Percentiles rank a stretch among this genome's conserved stretches.
Evolutionary conservation across 192 early-diverging fungal genomes (phyloP).

Genomic region (Rhizoclosmatium sp.): DNA sequence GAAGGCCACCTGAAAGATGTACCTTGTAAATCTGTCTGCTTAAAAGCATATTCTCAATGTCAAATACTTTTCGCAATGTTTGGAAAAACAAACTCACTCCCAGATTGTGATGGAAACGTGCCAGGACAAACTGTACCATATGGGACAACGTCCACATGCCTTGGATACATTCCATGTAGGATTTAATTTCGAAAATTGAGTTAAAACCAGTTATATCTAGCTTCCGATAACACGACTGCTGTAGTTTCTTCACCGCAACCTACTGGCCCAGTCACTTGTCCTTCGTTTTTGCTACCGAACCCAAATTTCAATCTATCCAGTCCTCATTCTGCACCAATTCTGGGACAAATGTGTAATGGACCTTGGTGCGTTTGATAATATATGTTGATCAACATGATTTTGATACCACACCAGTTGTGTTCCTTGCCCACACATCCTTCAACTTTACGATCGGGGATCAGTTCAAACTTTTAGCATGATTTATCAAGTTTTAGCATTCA

Average conservation of each 20-base stretch:
- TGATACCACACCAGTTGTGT: neutral
- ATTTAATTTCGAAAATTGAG: neutral
- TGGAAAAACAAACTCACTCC: neutral
- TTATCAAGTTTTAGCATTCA: neutral
- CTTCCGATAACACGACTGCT: neutral
- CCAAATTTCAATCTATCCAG: neutral
- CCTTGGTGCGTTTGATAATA: neutral
- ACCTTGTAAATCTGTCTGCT: neutral
- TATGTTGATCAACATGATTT: neutral
- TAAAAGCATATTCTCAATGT: neutral
- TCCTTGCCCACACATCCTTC: constrained; percentile 21
- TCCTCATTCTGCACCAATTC: neutral
- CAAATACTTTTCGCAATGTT: neutral
- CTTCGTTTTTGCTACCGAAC: constrained; percentile 5
- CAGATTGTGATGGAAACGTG: neutral
- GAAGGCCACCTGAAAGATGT: neutral
- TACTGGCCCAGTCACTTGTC: neutral
- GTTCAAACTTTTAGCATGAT: neutral
- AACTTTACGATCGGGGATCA: neutral
- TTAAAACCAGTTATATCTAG: neutral
- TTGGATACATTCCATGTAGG: neutral
- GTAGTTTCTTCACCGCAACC: neutral
- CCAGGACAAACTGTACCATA: neutral
- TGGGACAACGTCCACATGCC: neutral
- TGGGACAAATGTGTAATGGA: neutral